phyloP scores from a whole-genome alignment of 2,329 filamentous ascomycete genomes.

The Penicillium sp. region DNA sequence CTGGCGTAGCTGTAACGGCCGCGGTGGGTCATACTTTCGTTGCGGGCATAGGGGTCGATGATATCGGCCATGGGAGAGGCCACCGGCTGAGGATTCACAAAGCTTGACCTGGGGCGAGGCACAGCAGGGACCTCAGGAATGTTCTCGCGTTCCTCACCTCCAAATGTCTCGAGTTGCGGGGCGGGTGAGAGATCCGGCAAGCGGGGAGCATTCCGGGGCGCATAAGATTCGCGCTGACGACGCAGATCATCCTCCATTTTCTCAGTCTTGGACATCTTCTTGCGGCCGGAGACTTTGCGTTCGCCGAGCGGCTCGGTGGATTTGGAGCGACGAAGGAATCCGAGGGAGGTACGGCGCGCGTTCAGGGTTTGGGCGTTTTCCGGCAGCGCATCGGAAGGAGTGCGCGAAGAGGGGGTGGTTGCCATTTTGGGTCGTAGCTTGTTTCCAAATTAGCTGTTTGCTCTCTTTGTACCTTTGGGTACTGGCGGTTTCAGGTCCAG shows the following conservation, averaged over 20 bases:
- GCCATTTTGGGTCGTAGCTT: conserved; percentile 30
- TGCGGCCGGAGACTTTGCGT: conserved; percentile 43
- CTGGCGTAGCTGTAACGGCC: conserved; percentile 95
- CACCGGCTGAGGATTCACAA: conserved; percentile 23
- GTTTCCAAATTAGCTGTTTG: not conserved
- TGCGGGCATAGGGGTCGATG: conserved; percentile 74
- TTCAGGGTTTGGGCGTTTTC: conserved; percentile 33
- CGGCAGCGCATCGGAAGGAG: conserved; percentile 27
- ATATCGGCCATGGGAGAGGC: conserved; percentile 35
- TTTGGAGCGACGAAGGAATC: conserved; percentile 66
- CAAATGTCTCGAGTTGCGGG: conserved; percentile 56
- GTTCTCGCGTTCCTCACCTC: conserved; percentile 63
- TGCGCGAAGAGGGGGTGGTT: conserved; percentile 33
- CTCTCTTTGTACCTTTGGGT: not conserved
- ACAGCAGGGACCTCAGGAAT: conserved; percentile 54
- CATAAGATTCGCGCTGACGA: conserved; percentile 54
- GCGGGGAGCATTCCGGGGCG: conserved; percentile 60
- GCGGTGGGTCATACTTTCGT: conserved; percentile 94
- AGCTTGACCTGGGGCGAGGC: conserved; percentile 25
- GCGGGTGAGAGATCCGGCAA: conserved; percentile 47
- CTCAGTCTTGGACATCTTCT: conserved; percentile 39
- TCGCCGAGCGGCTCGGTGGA: conserved; percentile 62
- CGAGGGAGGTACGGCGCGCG: conserved; percentile 50
- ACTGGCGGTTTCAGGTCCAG: not conserved
- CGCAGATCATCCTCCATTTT: conserved; percentile 52